Evolutionary conservation across 1,139 yeast species (phyloP), one percentile per base, ranked within the genome.

Genomic region (Yamadazyma triangularis): DNA sequence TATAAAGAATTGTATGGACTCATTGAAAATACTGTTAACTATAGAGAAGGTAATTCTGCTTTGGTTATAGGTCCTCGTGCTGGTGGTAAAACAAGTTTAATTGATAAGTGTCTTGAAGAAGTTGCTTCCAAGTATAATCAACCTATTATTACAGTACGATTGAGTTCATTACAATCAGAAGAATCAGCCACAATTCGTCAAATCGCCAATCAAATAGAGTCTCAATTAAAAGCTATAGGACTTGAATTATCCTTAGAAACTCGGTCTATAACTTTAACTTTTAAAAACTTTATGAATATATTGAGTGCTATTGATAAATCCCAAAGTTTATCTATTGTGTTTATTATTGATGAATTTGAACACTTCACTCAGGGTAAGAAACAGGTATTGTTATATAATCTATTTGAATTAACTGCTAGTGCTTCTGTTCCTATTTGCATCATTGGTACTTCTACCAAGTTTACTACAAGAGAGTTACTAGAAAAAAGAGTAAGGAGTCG

Each of bases 401-500:
- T 93, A 27, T 82, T 93, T 50, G 98, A 93, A 47, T 66, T 88
- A 45, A 77, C 87, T 2, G 91, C 88, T 40, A 83, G 75, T 38
- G 73, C 86, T 18, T 64, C 73, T 5, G 77, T 83, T 1, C 95
- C 96, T 1, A 77, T 89, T 4, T 77, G 93, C 33, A 85, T 91
- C 4, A 58, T 91, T 31, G 97, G 97, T 1, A 58, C 84, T 5
- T 80, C 95, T 1, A 70, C 91, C 2, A 79, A 81, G 34, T 65
- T 86, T 21, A 85, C 85, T 7, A 71, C 87, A 0, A 64, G 89
- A 31, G 97, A 91, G 45, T 66, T 77, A 42, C 64, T 91, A 33
- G 99, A 93, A 51, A 91, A 89, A 49, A 71, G 99, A 44, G 97
- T 93, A 0, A 73, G 88, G 44, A 82, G 94, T 35, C 65, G 99